Conservation (phyloP, 306 rosid genomes). For the Dicorynia guianensis region DNA sequence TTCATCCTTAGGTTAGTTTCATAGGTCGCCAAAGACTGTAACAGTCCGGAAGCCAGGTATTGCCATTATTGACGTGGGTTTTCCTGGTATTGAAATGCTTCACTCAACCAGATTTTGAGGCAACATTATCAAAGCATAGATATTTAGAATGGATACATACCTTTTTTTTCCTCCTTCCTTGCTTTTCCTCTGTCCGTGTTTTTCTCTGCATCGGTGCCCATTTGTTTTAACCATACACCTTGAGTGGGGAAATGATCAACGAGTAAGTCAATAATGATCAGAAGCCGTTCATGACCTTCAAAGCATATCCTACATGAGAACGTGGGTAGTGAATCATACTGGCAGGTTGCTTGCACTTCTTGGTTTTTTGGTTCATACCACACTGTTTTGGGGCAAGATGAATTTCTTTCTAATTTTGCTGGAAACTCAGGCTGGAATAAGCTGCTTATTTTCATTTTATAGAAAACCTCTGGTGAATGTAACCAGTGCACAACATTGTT, state of each 20-base stretch:
- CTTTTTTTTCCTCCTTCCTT: conserved; percentile 10
- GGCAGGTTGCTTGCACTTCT: too few relatives aligned
- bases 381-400: too few relatives aligned
- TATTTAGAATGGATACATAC: conserved; percentile 35
- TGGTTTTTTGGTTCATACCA: too few relatives aligned
- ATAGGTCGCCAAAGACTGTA: conserved; percentile 48
- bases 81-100: conserved; percentile 35
- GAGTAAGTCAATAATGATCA: not conserved
- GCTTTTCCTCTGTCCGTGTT: not conserved
- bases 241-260: not conserved
- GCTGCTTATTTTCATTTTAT: too few relatives aligned
- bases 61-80: conserved; percentile 38
- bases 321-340: not conserved
- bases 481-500: too few relatives aligned
- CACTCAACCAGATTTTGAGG: not conserved
- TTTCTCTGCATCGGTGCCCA: not conserved
- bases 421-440: too few relatives aligned
- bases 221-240: not conserved
- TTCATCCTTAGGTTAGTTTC: conserved; percentile 35
- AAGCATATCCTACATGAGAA: not conserved
- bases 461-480: too few relatives aligned
- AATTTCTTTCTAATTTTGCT: too few relatives aligned
- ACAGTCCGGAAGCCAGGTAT: conserved; percentile 47
- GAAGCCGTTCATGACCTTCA: not conserved
- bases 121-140: conserved; percentile 36